These are phyloP conservation scores for Calycina herbarum DNA, from an alignment of 2,329 filamentous ascomycete species.

Conservation along the genomic window DNA sequence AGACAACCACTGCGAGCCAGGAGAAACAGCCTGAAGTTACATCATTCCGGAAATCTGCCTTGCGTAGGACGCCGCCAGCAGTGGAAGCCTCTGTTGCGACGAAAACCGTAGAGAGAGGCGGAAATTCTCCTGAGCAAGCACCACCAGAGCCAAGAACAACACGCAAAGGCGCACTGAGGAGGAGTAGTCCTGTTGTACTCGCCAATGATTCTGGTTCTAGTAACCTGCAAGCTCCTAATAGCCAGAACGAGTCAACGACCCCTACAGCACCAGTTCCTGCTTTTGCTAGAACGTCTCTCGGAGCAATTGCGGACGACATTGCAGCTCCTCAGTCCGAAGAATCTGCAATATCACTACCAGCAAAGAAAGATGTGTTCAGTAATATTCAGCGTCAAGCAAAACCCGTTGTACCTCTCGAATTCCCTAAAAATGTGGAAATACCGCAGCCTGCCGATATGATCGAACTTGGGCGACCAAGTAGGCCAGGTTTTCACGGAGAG, in stretches of 20 bases:
- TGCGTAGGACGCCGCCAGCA: background rate
- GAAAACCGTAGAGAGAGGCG: background rate
- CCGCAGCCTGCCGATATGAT: background rate
- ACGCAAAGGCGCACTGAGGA: background rate
- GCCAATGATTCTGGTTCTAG: background rate
- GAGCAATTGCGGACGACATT: constrained; percentile 1
- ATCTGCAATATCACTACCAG: background rate
- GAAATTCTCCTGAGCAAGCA: background rate
- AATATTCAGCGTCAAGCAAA: constrained; percentile 1
- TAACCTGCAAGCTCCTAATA: background rate
- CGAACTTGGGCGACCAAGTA: background rate
- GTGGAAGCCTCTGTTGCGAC: background rate
- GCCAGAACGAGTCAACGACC: constrained; percentile 19
- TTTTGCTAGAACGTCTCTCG: constrained; percentile 9
- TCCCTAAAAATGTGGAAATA: constrained; percentile 1
- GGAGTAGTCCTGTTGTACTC: background rate
- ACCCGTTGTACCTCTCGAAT: background rate
- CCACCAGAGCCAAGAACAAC: background rate
- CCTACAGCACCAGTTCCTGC: constrained; percentile 22
- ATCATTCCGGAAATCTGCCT: background rate
- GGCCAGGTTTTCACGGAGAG: constrained; percentile 43
- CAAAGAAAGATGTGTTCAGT: background rate
- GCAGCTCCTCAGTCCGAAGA: background rate
- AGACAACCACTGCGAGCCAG: background rate
- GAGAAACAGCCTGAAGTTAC: background rate